Conservation (phyloP, 306 rosid genomes). For the Albizia julibrissin region DNA sequence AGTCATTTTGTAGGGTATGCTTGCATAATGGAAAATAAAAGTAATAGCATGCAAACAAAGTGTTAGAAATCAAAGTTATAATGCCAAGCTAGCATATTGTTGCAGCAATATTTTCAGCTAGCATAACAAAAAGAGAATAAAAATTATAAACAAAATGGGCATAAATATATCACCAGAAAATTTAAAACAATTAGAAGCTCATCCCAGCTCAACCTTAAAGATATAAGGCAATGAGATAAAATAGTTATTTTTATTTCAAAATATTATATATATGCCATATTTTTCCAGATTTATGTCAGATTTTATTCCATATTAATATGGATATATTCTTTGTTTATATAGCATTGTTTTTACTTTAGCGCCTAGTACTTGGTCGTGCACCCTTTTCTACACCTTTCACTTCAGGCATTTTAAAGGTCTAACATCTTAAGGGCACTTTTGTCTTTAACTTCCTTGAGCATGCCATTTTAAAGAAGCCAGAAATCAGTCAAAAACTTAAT, state of each 20-base stretch:
- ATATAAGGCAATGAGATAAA: background rate
- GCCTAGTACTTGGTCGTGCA: background rate
- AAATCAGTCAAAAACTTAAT: background rate
- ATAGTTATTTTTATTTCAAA: background rate
- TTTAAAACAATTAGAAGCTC: too few relatives aligned
- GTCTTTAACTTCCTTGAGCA: background rate
- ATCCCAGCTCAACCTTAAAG: background rate
- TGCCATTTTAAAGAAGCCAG: constrained; percentile 19
- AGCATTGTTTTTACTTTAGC: background rate
- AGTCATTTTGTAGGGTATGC: too few relatives aligned
- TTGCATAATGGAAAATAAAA: too few relatives aligned
- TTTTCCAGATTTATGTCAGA: background rate
- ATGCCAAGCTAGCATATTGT: too few relatives aligned
- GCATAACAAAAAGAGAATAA: too few relatives aligned
- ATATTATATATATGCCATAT: background rate
- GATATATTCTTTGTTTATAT: background rate
- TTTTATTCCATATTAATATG: background rate
- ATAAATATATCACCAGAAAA: too few relatives aligned
- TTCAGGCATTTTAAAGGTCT: background rate
- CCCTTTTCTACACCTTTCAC: background rate
- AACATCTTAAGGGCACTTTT: background rate
- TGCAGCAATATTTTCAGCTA: too few relatives aligned
- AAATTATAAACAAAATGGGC: too few relatives aligned
- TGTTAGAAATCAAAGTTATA: too few relatives aligned
- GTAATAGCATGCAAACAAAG: too few relatives aligned